These are phyloP conservation scores for Botryotinia convoluta DNA, from an alignment of 2,329 filamentous ascomycete species.

Conservation along the genomic window DNA sequence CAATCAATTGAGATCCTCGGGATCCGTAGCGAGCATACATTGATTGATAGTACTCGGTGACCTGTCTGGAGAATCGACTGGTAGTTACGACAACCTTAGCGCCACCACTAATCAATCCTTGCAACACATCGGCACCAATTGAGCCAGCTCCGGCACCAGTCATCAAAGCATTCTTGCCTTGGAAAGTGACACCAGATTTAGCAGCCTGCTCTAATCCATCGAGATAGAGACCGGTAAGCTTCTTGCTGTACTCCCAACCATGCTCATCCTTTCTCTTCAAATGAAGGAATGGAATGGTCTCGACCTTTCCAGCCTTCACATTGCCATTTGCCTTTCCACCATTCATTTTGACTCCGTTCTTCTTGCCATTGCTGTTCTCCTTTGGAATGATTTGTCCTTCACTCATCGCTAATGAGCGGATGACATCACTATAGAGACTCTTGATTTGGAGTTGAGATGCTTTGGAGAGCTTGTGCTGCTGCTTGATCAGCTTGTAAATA, in stretches of 20 bases:
- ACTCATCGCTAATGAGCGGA: constrained; percentile 95
- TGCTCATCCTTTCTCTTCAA: constrained; percentile 90
- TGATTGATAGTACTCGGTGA: constrained; percentile 98
- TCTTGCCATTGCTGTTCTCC: constrained; percentile 64
- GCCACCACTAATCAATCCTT: constrained; percentile 93
- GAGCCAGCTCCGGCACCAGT: constrained; percentile 97
- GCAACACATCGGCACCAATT: constrained; percentile 93
- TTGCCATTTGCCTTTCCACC: constrained; percentile 44
- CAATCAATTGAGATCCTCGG: constrained; percentile 91
- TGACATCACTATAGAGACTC: constrained; percentile 87
- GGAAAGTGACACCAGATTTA: constrained; percentile 81
- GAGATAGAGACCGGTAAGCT: constrained; percentile 88
- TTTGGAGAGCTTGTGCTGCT: constrained; percentile 97
- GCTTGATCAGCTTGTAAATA: constrained; percentile 97
- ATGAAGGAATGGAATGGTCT: constrained; percentile 97
- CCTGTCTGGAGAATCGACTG: constrained; percentile 91
- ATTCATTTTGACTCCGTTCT: constrained; percentile 44
- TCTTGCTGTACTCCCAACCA: constrained; percentile 99
- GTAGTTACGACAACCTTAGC: constrained; percentile 97
- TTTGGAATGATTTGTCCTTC: constrained; percentile 94
- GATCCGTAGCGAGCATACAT: constrained; percentile 97
- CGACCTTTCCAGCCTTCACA: constrained; percentile 80
- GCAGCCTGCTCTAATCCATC: constrained; percentile 89
- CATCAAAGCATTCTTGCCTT: constrained; percentile 96
- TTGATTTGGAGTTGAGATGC: constrained; percentile 96